Conservation (phyloP, 1,139 yeast genomes). For the Taphrina populina region DNA sequence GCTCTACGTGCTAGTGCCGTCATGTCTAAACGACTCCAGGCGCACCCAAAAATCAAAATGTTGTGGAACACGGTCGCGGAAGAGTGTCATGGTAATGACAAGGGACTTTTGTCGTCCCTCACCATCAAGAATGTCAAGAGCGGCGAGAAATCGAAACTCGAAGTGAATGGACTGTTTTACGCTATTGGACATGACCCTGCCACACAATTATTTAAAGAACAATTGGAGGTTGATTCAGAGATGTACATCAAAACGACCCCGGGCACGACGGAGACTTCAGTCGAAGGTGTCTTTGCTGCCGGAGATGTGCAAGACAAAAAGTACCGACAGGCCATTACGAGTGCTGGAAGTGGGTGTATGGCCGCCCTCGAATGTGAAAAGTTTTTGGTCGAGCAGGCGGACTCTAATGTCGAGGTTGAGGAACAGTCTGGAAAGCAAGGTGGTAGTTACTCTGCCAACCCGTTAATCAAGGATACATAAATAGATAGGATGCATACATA, state of each 20-base stretch:
- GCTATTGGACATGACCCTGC: constrained; percentile 99
- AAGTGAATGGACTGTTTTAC: constrained; percentile 89
- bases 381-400: constrained; percentile 69
- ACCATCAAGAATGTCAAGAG: constrained; percentile 69
- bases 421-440: constrained; percentile 15
- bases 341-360: constrained; percentile 99
- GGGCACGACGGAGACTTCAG: constrained; percentile 83
- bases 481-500: too few species aligned
- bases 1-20: constrained; percentile 88
- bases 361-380: constrained; percentile 96
- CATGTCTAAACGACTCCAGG: constrained; percentile 88
- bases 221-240: constrained; percentile 76
- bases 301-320: constrained; percentile 98
- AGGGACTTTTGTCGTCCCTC: constrained; percentile 55
- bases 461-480: constrained; percentile 28
- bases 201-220: constrained; percentile 71
- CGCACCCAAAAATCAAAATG: constrained; percentile 85
- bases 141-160: constrained; percentile 63
- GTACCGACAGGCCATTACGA: constrained; percentile 98
- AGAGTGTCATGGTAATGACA: constrained; percentile 71
- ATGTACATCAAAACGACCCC: constrained; percentile 88
- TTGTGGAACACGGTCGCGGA: constrained; percentile 80
- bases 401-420: constrained; percentile 31
- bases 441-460: constrained; percentile 27
- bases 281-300: constrained; percentile 93